Evolutionary conservation across 768 basidiomycete species (phyloP).

Genomic region (Tubosaeta brunneosetosa): DNA sequence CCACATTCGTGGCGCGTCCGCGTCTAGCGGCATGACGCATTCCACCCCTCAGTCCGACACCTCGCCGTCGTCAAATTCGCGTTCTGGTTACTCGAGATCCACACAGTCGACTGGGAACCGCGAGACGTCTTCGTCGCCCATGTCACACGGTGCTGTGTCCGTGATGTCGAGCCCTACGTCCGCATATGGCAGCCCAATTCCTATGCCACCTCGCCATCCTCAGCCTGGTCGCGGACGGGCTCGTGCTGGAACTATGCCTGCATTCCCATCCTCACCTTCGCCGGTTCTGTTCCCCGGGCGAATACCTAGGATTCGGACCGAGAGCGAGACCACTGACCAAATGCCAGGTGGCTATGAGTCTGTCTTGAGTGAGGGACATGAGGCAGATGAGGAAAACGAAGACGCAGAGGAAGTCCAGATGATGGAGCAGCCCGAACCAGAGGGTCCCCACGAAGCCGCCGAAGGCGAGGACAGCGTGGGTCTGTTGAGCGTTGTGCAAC

Average conservation of each 20-base stretch:
- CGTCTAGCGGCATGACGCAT: constrained; percentile 39
- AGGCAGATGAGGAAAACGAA: constrained; percentile 32
- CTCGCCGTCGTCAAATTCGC: constrained; percentile 36
- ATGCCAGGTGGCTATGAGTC: constrained; percentile 28
- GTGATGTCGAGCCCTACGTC: constrained; percentile 35
- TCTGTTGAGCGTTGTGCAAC: constrained; percentile 49
- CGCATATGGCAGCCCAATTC: constrained; percentile 35
- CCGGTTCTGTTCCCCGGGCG: constrained; percentile 30
- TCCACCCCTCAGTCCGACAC: constrained; percentile 35
- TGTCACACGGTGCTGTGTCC: constrained; percentile 39
- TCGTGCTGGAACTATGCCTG: constrained; percentile 38
- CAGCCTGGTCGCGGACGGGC: constrained; percentile 35
- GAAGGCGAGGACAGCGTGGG: constrained; percentile 62
- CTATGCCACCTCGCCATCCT: constrained; percentile 48
- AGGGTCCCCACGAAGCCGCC: constrained; percentile 54
- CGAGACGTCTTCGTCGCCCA: constrained; percentile 53
- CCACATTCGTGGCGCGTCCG: constrained; percentile 38
- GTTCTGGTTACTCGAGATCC: constrained; percentile 38
- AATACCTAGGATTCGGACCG: constrained; percentile 22
- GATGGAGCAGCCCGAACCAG: constrained; percentile 44
- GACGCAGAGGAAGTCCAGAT: constrained; percentile 30
- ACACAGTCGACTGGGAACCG: constrained; percentile 62
- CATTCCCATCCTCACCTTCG: constrained; percentile 34
- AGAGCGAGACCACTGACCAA: constrained; percentile 28
- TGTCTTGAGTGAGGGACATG: constrained; percentile 26